Evolutionary conservation across 73 alveolate genomes (phyloP).

Genomic region (Durusdinium trenchii): DNA sequence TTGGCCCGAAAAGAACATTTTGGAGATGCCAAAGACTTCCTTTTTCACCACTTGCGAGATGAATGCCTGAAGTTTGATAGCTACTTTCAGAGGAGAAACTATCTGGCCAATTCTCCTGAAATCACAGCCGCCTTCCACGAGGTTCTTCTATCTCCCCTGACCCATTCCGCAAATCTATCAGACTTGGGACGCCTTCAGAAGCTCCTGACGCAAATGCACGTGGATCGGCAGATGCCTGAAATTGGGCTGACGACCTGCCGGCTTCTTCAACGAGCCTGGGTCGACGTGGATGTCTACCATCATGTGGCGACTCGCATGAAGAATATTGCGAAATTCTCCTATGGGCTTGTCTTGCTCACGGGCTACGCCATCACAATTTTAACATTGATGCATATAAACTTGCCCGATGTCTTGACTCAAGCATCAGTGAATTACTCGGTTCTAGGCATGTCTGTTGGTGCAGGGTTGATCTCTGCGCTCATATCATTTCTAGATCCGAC

Average conservation of each 20-base stretch:
- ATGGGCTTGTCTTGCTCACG: not conserved
- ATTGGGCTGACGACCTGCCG: slow-evolving; percentile 3
- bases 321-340: not conserved
- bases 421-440: not conserved
- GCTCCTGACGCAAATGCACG: not conserved
- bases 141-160: slow-evolving; percentile 11
- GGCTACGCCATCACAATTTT: slow-evolving; percentile 14
- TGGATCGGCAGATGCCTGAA: not conserved
- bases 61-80: not conserved
- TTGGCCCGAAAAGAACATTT: not conserved
- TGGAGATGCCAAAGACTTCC: not conserved
- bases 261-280: slow-evolving; percentile 27
- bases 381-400: not conserved
- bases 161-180: not conserved
- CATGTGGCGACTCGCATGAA: slow-evolving; percentile 28
- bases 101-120: not conserved
- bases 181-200: not conserved
- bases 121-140: not conserved
- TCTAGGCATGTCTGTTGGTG: slow-evolving; percentile 4
- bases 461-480: slow-evolving; percentile 15
- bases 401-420: slow-evolving; percentile 1
- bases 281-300: slow-evolving; percentile 5
- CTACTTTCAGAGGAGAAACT: not conserved
- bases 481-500: not conserved
- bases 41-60: not conserved